These are phyloP conservation scores for Jatropha podagrica DNA, from an alignment of 441 rosid genomes.

Conservation along the genomic window DNA sequence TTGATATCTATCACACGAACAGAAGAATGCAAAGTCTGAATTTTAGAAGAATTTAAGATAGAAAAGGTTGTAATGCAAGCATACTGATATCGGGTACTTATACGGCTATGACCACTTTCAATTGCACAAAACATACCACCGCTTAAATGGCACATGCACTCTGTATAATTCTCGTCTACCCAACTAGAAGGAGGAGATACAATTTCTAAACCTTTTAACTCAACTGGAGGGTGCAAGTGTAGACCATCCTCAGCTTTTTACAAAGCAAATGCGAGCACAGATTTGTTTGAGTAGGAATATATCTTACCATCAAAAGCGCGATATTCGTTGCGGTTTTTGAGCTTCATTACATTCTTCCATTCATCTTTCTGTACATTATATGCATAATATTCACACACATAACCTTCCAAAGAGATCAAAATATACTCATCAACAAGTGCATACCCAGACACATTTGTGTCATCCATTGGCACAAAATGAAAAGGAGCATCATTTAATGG, in stretches of 20 bases:
- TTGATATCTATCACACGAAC: not conserved
- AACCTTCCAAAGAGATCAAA: not conserved
- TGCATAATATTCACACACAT: not conserved
- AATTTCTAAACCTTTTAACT: not conserved
- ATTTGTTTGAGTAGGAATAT: not conserved
- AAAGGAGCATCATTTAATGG: not conserved
- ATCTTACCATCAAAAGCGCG: not conserved
- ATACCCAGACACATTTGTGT: not conserved
- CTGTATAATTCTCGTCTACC: not conserved
- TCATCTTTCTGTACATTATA: too few relatives aligned
- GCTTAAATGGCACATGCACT: not conserved
- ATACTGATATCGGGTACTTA: not conserved
- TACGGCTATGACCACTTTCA: not conserved
- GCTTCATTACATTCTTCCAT: not conserved
- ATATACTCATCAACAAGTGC: not conserved
- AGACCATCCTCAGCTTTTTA: not conserved
- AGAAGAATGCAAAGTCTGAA: conserved; percentile 1
- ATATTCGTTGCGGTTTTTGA: too few relatives aligned
- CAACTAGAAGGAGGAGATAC: not conserved
- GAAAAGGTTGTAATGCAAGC: not conserved
- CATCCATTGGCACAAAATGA: not conserved
- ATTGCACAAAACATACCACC: not conserved
- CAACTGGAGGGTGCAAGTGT: not conserved
- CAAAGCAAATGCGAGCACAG: not conserved
- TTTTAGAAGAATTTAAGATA: not conserved